Evolutionary conservation across 2,329 filamentous ascomycete species (phyloP).

Genomic region (Aspergillus terreus): DNA sequence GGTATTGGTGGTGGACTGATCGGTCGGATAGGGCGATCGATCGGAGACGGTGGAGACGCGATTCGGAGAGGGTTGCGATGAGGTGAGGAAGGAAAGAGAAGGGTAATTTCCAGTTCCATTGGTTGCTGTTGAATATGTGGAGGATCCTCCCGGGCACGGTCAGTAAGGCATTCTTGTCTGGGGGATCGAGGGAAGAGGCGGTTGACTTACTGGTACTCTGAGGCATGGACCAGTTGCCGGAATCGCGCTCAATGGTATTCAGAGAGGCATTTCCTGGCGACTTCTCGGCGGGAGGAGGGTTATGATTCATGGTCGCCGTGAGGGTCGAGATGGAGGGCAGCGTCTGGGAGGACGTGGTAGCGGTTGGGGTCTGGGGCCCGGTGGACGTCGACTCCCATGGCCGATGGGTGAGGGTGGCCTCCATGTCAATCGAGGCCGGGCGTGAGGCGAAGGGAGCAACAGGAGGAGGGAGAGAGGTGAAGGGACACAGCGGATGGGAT

Average conservation of each 20-base stretch:
- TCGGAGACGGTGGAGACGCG: slow-evolving; percentile 37
- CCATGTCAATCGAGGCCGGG: slow-evolving; percentile 28
- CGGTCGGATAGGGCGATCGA: slow-evolving; percentile 40
- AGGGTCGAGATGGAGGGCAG: slow-evolving; percentile 47
- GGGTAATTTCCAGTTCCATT: slow-evolving; percentile 43
- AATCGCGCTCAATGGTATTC: slow-evolving; percentile 52
- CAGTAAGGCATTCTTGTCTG: slow-evolving; percentile 16
- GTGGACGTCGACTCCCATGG: slow-evolving; percentile 41
- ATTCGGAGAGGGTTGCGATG: slow-evolving; percentile 45
- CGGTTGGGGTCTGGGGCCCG: slow-evolving; percentile 32
- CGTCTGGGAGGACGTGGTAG: slow-evolving; percentile 37
- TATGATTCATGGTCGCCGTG: slow-evolving; percentile 40
- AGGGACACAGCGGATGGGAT: background rate
- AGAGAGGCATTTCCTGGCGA: slow-evolving; percentile 40
- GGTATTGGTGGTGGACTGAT: slow-evolving; percentile 31
- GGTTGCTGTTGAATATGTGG: slow-evolving; percentile 46
- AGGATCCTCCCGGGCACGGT: slow-evolving; percentile 37
- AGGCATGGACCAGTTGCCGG: slow-evolving; percentile 58
- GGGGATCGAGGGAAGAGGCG: slow-evolving; percentile 8
- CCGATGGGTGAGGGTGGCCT: slow-evolving; percentile 38
- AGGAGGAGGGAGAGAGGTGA: background rate
- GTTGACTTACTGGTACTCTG: slow-evolving; percentile 52
- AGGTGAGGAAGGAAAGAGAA: slow-evolving; percentile 41
- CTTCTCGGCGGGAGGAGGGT: slow-evolving; percentile 35
- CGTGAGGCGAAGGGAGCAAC: slow-evolving; percentile 1